Conservation (phyloP, 495 filamentous ascomycete species). For the Hypoxylon rickii region DNA sequence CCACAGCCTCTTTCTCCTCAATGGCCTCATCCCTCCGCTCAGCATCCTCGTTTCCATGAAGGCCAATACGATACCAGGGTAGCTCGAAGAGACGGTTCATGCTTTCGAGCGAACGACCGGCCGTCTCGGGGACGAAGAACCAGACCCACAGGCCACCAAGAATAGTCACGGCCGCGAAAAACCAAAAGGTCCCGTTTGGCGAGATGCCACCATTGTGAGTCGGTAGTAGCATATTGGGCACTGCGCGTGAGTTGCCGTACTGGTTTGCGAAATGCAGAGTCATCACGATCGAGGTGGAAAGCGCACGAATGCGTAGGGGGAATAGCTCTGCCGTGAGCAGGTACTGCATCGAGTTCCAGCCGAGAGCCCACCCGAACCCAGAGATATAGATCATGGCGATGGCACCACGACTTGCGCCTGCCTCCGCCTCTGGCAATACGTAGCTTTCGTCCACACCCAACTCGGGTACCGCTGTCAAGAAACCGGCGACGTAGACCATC, state of each 20-base stretch:
- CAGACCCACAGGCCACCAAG: constrained; percentile 61
- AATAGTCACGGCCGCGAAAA: constrained; percentile 65
- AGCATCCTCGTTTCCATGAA: constrained; percentile 61
- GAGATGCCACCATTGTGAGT: constrained; percentile 52
- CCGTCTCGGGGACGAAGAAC: constrained; percentile 71
- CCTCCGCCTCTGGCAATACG: constrained; percentile 35
- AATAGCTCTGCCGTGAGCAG: constrained; percentile 77
- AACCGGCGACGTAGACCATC: constrained; percentile 72
- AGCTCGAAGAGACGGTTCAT: constrained; percentile 72
- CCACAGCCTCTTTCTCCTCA: constrained; percentile 30
- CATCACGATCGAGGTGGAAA: constrained; percentile 57
- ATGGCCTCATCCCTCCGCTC: constrained; percentile 49
- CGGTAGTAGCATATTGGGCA: constrained; percentile 59
- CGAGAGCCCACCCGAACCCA: constrained; percentile 70
- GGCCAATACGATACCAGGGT: constrained; percentile 69
- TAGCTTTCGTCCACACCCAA: constrained; percentile 44
- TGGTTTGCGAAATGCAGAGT: constrained; percentile 73
- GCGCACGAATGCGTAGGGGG: constrained; percentile 61
- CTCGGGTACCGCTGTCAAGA: constrained; percentile 60
- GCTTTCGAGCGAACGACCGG: constrained; percentile 62
- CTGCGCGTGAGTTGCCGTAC: constrained; percentile 67
- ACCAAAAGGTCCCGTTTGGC: constrained; percentile 65
- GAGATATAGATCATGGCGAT: constrained; percentile 71
- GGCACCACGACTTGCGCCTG: constrained; percentile 54
- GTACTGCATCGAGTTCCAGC: constrained; percentile 79